A percentile compares a stretch with the other conserved stretches of the same genome.
Conservation (phyloP, 192 early-diverging fungal species). For the Jimgerdemannia flammicorona region DNA sequence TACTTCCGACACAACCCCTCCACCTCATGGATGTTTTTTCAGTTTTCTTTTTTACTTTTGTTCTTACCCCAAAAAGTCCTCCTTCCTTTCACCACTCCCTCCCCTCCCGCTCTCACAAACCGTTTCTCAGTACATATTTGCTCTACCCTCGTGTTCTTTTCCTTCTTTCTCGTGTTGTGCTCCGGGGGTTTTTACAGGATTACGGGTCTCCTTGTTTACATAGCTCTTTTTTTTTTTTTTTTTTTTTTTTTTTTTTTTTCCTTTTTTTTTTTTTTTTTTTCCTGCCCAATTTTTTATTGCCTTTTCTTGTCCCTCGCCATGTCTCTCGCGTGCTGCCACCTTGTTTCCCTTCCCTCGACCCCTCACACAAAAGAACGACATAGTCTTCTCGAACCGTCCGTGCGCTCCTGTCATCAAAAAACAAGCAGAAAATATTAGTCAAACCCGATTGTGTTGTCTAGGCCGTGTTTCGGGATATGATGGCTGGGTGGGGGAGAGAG, state of each 20-base stretch:
- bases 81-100: neutral
- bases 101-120: neutral
- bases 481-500: too few relatives aligned
- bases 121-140: neutral
- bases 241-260: constrained; percentile 1
- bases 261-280: constrained; percentile 11
- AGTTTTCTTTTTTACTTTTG: neutral
- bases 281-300: constrained; percentile 4
- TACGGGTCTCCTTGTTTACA: too few relatives aligned
- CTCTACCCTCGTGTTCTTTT: constrained; percentile 1
- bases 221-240: neutral
- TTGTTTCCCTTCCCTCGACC: neutral
- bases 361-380: neutral
- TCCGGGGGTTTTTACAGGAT: neutral
- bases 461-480: too few relatives aligned
- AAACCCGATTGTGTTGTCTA: neutral
- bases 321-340: neutral
- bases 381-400: neutral
- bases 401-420: neutral
- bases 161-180: neutral
- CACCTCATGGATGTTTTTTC: neutral
- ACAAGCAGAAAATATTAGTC: neutral
- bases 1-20: neutral
- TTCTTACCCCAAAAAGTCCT: neutral
- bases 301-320: constrained; percentile 11